Base-by-base conservation (phyloP, 2,329 filamentous ascomycete genomes). In the Aspergillus sp. region DNA sequence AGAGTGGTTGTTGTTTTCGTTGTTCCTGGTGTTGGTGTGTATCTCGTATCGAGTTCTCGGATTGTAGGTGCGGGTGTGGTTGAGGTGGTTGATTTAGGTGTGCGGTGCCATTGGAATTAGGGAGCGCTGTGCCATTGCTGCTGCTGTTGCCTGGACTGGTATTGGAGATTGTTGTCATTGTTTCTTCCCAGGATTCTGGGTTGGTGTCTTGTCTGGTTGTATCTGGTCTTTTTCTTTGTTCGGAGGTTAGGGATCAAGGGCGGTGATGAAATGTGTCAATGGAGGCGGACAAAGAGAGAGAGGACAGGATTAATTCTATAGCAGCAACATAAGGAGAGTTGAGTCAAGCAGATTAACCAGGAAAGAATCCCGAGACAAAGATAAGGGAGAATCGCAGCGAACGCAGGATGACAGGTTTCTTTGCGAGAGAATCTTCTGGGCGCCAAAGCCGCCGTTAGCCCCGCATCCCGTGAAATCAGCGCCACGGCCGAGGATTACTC, bases 1-100 rank as follows among this genome's bases (percentile, higher is more conserved):
- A 57, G 39, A 75, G 65, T 2, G 66, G 41, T 30, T 12, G 20
- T 30, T 7, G 22, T 4, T 27, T 12, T 25, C 2, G n/a, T 25
- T n/a, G 7, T 43, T 22, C 12, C 25, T 17, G 39, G 12, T 12
- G 23, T 57, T 12, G 54, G 56, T 22, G 56, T 33, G 47, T 30
- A 46, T 25, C 48, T 47, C 39, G 46, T 41, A 10, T 46, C 19
- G 37, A n/a, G 33, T n/a, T 37, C 25, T 12, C 25, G 9, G 25
- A 30, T 39, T 39, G 37, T 22, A 30, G 35, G 44, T 46, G 41
- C n/a, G 37, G 44, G 49, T 53, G 41, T 12, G 17, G 37, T 38
- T 37, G 32, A 45, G 46, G 22, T 20, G 32, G 47, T 38, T 41
- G 43, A 44, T 9, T 25, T 12, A 27, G 13, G 10, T 15, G 12